These are phyloP conservation scores for Ophiostoma pallidulum DNA, from an alignment of 2,329 filamentous ascomycete species.

Conservation along the genomic window DNA sequence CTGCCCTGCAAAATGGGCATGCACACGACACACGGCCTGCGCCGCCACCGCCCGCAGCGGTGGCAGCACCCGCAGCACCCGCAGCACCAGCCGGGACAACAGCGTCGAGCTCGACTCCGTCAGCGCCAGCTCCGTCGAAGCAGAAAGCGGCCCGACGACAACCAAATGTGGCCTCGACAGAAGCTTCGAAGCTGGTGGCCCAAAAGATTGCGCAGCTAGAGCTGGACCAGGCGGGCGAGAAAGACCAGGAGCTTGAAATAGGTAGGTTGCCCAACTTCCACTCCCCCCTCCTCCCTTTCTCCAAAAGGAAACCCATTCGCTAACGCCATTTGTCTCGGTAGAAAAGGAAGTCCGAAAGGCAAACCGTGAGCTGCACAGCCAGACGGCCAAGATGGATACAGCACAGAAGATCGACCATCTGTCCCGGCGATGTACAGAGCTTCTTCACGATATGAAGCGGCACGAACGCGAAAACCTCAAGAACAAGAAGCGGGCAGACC, in stretches of 20 bases:
- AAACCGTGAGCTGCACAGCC: constrained; percentile 78
- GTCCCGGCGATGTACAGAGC: constrained; percentile 82
- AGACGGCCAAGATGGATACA: constrained; percentile 85
- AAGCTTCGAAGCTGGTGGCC: constrained; percentile 83
- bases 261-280: constrained; percentile 44
- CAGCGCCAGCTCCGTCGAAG: constrained; percentile 34
- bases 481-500: constrained; percentile 90
- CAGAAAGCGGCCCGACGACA: constrained; percentile 74
- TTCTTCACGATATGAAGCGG: constrained; percentile 90
- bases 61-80: constrained; percentile 31
- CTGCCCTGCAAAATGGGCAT: constrained; percentile 26
- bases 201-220: constrained; percentile 94
- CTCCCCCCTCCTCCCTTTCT: neutral
- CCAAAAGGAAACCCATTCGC: neutral
- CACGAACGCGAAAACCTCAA: constrained; percentile 90
- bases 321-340: constrained; percentile 30
- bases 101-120: constrained; percentile 18
- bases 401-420: constrained; percentile 86
- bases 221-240: constrained; percentile 84
- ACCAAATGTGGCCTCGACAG: constrained; percentile 73
- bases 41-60: constrained; percentile 30
- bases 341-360: constrained; percentile 92
- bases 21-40: constrained; percentile 31
- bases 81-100: constrained; percentile 22
- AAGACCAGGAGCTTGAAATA: constrained; percentile 92